These are phyloP conservation scores for Strigomonas culicis DNA, from an alignment of 208 protist genomes.

Conservation along the genomic window DNA sequence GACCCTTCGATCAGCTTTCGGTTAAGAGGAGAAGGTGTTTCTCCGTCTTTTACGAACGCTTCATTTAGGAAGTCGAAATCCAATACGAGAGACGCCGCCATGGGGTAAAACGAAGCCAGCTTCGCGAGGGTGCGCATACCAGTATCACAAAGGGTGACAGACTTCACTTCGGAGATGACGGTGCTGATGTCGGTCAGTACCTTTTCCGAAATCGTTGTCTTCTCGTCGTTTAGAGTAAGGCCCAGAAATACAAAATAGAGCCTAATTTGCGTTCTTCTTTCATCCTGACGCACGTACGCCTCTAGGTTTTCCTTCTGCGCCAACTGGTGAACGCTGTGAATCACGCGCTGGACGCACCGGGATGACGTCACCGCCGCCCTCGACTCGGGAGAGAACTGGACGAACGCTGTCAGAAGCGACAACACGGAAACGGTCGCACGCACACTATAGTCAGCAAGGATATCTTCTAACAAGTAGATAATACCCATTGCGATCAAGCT, in stretches of 20 bases:
- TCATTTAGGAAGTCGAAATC: constrained; percentile 68
- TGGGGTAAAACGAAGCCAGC: constrained; percentile 40
- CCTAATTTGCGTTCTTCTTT: not conserved
- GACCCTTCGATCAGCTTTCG: constrained; percentile 41
- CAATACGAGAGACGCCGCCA: constrained; percentile 48
- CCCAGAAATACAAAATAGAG: too few relatives aligned
- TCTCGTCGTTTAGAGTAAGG: too few relatives aligned
- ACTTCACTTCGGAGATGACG: constrained; percentile 30
- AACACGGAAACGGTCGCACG: constrained; percentile 25
- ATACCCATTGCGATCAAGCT: constrained; percentile 2
- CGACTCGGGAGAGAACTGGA: constrained; percentile 10
- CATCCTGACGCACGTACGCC: too few relatives aligned
- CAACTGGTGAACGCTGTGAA: constrained; percentile 11
- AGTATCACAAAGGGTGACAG: constrained; percentile 17
- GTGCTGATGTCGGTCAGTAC: constrained; percentile 28
- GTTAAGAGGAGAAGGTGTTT: constrained; percentile 11
- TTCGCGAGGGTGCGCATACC: constrained; percentile 32
- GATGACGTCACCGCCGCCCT: constrained; percentile 22
- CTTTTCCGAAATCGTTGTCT: too few relatives aligned
- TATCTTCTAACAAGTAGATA: constrained; percentile 30
- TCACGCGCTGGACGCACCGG: constrained; percentile 19
- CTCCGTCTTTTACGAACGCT: constrained; percentile 12
- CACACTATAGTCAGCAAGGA: constrained; percentile 31
- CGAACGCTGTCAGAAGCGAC: constrained; percentile 15
- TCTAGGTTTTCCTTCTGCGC: constrained; percentile 19